Evolutionary conservation across 345 rosid species (phyloP).

Genomic region (Lepidium didymum): DNA sequence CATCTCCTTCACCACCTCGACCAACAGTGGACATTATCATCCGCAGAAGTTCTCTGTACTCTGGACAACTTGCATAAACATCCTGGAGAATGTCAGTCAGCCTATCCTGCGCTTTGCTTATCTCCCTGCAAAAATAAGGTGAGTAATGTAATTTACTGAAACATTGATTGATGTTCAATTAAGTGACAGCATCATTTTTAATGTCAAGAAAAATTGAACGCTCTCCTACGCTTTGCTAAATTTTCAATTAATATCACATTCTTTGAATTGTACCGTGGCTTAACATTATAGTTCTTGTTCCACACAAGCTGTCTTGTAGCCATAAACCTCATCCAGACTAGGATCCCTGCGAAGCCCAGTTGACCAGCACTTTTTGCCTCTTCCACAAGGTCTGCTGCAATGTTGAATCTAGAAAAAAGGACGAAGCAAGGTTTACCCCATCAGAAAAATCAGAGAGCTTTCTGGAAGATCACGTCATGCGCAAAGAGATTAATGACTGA

Average conservation of each 20-base stretch:
- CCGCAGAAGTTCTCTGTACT: conserved; percentile 66
- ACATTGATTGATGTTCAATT: background rate
- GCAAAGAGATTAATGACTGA: background rate
- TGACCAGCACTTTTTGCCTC: conserved; percentile 74
- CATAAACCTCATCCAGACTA: conserved; percentile 99
- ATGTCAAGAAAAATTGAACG: background rate
- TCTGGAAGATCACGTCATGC: background rate
- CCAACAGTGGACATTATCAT: conserved; percentile 96
- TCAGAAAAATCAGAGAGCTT: background rate
- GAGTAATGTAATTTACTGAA: background rate
- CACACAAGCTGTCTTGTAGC: conserved; percentile 97
- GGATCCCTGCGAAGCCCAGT: conserved; percentile 78
- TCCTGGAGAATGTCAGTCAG: conserved; percentile 73
- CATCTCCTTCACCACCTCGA: conserved; percentile 99
- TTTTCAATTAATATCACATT: conserved; percentile 11
- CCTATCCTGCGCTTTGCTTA: conserved; percentile 96
- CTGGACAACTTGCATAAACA: conserved; percentile 46
- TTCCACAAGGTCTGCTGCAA: conserved; percentile 81
- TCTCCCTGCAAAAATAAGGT: conserved; percentile 60
- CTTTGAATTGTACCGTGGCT: conserved; percentile 67
- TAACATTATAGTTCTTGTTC: conserved; percentile 98
- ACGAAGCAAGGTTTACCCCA: background rate
- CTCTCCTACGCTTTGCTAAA: background rate
- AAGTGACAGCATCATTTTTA: background rate
- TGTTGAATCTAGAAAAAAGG: conserved; percentile 59